Evolutionary conservation across 305 asterid genomes (phyloP).

Genomic region (Fraxinus nigra): DNA sequence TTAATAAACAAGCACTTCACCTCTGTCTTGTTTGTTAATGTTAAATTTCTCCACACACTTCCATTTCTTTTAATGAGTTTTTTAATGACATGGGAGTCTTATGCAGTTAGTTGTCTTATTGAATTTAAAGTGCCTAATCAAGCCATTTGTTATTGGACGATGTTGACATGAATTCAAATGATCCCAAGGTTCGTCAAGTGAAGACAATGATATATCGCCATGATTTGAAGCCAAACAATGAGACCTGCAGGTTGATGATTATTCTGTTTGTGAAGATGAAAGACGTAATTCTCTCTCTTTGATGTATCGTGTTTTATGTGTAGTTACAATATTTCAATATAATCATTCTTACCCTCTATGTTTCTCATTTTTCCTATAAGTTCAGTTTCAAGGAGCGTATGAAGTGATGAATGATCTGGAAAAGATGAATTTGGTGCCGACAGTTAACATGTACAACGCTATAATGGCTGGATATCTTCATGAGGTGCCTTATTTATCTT

Average conservation of each 20-base stretch:
- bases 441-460: slow-evolving; percentile 59
- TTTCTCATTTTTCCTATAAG: slow-evolving; percentile 13
- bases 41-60: neutral
- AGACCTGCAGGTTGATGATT: slow-evolving; percentile 73
- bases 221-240: slow-evolving; percentile 51
- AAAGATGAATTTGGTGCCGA: slow-evolving; percentile 47
- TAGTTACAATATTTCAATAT: slow-evolving; percentile 1
- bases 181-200: slow-evolving; percentile 62
- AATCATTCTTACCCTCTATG: neutral
- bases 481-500: slow-evolving; percentile 53
- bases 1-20: neutral
- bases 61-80: neutral
- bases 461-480: slow-evolving; percentile 82
- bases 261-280: slow-evolving; percentile 68
- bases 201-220: slow-evolving; percentile 51
- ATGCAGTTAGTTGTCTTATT: slow-evolving; percentile 7
- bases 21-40: neutral
- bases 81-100: neutral
- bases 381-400: slow-evolving; percentile 93
- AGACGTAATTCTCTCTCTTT: slow-evolving; percentile 57
- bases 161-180: slow-evolving; percentile 27
- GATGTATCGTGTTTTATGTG: slow-evolving; percentile 15
- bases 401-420: slow-evolving; percentile 56
- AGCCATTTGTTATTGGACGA: slow-evolving; percentile 17
- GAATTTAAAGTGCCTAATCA: slow-evolving; percentile 1